These are phyloP conservation scores for Purpureocillium takamizusanense DNA, from an alignment of 2,329 filamentous ascomycete species.

Conservation along the genomic window DNA sequence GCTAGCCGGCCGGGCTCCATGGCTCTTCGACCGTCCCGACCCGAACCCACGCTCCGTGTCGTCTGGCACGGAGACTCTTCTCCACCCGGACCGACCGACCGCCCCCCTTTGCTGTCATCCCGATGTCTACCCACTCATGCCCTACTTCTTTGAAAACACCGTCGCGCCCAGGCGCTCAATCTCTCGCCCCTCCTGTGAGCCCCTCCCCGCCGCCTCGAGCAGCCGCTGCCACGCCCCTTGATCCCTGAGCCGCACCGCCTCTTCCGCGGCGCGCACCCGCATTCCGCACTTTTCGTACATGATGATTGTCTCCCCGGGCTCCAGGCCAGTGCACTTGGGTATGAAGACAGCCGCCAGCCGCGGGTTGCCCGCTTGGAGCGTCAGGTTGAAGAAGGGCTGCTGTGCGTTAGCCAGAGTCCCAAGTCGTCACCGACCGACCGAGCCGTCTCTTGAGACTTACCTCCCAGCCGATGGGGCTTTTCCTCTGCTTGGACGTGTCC, in stretches of 20 bases:
- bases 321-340: constrained; percentile 71
- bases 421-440: too few species aligned
- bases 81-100: too few species aligned
- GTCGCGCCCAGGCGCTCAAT: constrained; percentile 70
- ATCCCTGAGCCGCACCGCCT: constrained; percentile 78
- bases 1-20: too few species aligned
- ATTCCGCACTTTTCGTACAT: constrained; percentile 98
- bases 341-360: constrained; percentile 78
- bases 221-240: constrained; percentile 64
- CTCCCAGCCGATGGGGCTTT: constrained; percentile 95
- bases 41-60: too few species aligned
- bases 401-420: neutral
- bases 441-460: too few species aligned
- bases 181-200: constrained; percentile 59
- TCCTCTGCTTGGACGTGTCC: constrained; percentile 68
- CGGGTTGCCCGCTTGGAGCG: constrained; percentile 80
- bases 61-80: too few species aligned
- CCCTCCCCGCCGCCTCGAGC: constrained; percentile 62
- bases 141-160: constrained; percentile 35
- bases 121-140: neutral
- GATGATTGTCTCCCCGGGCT: constrained; percentile 60
- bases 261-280: constrained; percentile 81
- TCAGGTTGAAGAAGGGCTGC: constrained; percentile 88
- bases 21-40: too few species aligned
- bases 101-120: too few species aligned